Evolutionary conservation across 2,329 filamentous ascomycete species (phyloP).

Genomic region (Alternaria postmessia): DNA sequence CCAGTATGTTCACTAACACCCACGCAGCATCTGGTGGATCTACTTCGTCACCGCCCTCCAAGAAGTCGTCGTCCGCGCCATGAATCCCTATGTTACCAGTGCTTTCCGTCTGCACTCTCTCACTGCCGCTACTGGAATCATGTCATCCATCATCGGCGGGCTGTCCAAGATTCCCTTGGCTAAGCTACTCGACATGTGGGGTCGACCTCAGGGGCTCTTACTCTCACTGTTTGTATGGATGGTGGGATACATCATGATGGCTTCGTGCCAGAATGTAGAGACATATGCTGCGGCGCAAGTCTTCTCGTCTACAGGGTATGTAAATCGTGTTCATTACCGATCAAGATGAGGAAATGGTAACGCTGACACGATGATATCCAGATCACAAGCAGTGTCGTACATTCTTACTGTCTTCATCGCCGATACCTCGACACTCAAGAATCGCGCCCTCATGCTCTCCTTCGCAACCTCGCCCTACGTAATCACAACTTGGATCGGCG

Average conservation of each 20-base stretch:
- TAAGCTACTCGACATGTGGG: conserved; percentile 36
- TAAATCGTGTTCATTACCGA: neutral
- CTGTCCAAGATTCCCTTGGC: neutral
- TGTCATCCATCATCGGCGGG: neutral
- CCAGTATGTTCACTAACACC: neutral
- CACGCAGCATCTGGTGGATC: conserved; percentile 54
- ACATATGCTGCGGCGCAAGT: conserved; percentile 70
- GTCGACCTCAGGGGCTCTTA: conserved; percentile 44
- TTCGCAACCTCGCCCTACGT: conserved; percentile 70
- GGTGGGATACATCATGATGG: conserved; percentile 68
- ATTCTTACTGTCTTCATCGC: conserved; percentile 70
- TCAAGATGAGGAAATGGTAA: neutral
- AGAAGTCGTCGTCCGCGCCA: conserved; percentile 51
- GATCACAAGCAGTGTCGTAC: conserved; percentile 50
- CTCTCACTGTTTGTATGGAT: conserved; percentile 37
- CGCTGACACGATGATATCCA: neutral
- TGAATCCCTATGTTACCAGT: conserved; percentile 50
- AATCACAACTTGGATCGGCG: conserved; percentile 69
- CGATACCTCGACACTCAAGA: conserved; percentile 69
- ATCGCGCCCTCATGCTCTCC: conserved; percentile 69
- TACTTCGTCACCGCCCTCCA: conserved; percentile 59
- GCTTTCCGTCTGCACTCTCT: conserved; percentile 44
- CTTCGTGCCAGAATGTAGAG: conserved; percentile 65
- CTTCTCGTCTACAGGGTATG: conserved; percentile 67
- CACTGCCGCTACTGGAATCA: conserved; percentile 35